Percentiles rank a stretch among this genome's conserved stretches.
Evolutionary conservation across 805 yeast genomes (phyloP).

Genomic region (Pichia exigua): DNA sequence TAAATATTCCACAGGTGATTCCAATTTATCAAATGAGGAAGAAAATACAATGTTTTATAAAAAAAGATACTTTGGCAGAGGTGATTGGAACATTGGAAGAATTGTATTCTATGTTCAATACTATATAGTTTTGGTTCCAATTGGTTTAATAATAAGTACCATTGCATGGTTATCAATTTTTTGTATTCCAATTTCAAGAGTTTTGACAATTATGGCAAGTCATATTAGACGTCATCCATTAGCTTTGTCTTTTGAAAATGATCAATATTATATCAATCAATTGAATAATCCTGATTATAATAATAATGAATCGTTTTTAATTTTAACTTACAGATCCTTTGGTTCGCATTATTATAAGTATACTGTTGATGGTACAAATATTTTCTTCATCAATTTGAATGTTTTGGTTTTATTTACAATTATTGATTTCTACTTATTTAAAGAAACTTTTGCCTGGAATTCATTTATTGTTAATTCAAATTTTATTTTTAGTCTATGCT

Average conservation of each 20-base stretch:
- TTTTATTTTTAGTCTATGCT: conserved; percentile 63
- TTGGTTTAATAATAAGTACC: conserved; percentile 44
- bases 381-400: conserved; percentile 80
- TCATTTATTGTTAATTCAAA: conserved; percentile 51
- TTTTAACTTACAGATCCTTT: conserved; percentile 87
- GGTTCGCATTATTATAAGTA: conserved; percentile 93
- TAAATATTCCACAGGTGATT: neutral
- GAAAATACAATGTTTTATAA: conserved; percentile 23
- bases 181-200: conserved; percentile 90
- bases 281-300: conserved; percentile 15
- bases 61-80: conserved; percentile 75
- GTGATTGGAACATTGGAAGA: conserved; percentile 83
- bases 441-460: conserved; percentile 34
- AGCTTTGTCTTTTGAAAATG: conserved; percentile 69
- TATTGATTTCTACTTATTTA: conserved; percentile 60
- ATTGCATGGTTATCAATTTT: conserved; percentile 78
- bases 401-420: conserved; percentile 77
- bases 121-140: conserved; percentile 64
- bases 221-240: conserved; percentile 88
- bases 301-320: conserved; percentile 53
- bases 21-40: conserved; percentile 20
- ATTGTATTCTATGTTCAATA: conserved; percentile 65
- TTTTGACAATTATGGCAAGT: conserved; percentile 54
- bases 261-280: conserved; percentile 38
- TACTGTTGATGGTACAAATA: conserved; percentile 93